phyloP scores from a whole-genome alignment of 371 early-diverging fungal species.

The Saksenaea oblongispora region DNA sequence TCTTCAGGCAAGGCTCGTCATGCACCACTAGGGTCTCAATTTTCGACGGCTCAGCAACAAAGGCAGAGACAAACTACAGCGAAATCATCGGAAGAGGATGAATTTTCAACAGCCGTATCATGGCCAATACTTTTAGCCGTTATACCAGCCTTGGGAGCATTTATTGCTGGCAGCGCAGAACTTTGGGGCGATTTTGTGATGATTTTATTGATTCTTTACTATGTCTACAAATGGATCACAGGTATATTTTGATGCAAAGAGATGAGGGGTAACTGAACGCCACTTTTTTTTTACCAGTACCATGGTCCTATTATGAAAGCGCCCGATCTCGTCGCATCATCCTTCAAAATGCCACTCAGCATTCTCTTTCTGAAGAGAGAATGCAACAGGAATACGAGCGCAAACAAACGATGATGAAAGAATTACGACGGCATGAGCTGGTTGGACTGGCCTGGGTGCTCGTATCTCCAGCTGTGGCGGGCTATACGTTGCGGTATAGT shows the following conservation, averaged over 20 bases:
- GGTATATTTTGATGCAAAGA: constrained; percentile 29
- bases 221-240: constrained; percentile 61
- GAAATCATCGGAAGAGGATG: constrained; percentile 1
- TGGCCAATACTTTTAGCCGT: constrained; percentile 62
- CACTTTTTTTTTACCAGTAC: constrained; percentile 36
- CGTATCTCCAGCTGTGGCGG: constrained; percentile 61
- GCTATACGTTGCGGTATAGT: constrained; percentile 57
- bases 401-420: constrained; percentile 24
- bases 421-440: constrained; percentile 58
- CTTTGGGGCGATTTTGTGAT: constrained; percentile 62
- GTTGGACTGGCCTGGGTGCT: constrained; percentile 56
- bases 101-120: constrained; percentile 21
- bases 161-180: constrained; percentile 56
- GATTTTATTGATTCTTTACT: constrained; percentile 50
- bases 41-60: background rate
- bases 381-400: constrained; percentile 26
- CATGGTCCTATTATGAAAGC: constrained; percentile 62
- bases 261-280: background rate
- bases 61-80: background rate
- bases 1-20: background rate
- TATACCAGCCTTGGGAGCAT: constrained; percentile 55
- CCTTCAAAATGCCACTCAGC: constrained; percentile 17
- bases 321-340: constrained; percentile 49
- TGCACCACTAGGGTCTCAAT: background rate
- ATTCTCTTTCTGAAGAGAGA: constrained; percentile 17